Percentiles rank a stretch among this genome's conserved stretches.
Evolutionary conservation across 2,329 filamentous ascomycete species (phyloP).

Genomic region (Penicillium sp.): DNA sequence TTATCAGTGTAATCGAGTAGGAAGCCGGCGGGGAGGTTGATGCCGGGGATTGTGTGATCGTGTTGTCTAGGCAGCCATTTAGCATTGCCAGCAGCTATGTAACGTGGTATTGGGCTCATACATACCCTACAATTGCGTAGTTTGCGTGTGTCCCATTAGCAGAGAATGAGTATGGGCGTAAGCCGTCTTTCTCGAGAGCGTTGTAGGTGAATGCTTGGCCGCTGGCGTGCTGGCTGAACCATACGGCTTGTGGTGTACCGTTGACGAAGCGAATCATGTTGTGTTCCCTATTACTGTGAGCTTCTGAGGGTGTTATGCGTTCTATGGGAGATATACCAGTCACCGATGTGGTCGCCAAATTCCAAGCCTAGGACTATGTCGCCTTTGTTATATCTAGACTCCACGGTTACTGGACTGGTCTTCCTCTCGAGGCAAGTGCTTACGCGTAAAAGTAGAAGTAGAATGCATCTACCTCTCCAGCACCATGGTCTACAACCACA

Average conservation of each 20-base stretch:
- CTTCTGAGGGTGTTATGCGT: background rate
- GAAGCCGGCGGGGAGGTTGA: slow-evolving; percentile 57
- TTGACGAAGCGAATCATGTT: slow-evolving; percentile 66
- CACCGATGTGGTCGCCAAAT: slow-evolving; percentile 64
- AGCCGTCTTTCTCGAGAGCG: slow-evolving; percentile 54
- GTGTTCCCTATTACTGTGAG: slow-evolving; percentile 54
- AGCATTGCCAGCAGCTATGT: background rate
- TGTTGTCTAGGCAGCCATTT: slow-evolving; percentile 48
- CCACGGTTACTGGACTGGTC: slow-evolving; percentile 1
- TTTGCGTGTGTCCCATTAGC: slow-evolving; percentile 65
- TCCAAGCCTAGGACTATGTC: slow-evolving; percentile 52
- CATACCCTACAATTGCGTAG: slow-evolving; percentile 57
- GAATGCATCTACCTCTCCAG: slow-evolving; percentile 58
- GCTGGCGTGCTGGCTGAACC: slow-evolving; percentile 64
- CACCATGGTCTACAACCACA: slow-evolving; percentile 59
- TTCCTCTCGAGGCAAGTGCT: slow-evolving; percentile 10
- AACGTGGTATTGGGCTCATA: background rate
- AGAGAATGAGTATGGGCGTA: slow-evolving; percentile 59
- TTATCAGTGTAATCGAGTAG: slow-evolving; percentile 57
- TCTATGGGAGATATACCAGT: slow-evolving; percentile 48
- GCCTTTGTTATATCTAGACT: slow-evolving; percentile 52
- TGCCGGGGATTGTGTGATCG: slow-evolving; percentile 63
- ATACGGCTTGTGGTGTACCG: slow-evolving; percentile 56
- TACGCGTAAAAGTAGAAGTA: slow-evolving; percentile 65
- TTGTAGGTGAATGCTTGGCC: slow-evolving; percentile 65